Percentiles rank a stretch among this genome's conserved stretches.
These are phyloP conservation scores for Paramecium sexaurelia DNA, from an alignment of 73 alveolate species.

Conservation along the genomic window DNA sequence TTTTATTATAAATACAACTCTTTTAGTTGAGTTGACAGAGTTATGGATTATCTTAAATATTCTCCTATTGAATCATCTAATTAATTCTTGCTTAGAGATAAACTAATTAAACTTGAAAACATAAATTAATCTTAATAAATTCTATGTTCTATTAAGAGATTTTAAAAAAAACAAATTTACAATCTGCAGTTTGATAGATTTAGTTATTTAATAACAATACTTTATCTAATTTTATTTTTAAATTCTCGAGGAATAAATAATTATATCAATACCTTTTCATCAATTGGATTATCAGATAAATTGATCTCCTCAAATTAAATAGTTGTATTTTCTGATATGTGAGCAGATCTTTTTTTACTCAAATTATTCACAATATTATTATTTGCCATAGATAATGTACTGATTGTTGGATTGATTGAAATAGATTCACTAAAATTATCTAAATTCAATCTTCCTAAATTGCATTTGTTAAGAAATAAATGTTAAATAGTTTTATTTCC, in stretches of 20 bases:
- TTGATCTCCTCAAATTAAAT: not conserved
- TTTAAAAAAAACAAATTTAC: not conserved
- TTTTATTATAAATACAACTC: not conserved
- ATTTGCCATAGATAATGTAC: not conserved
- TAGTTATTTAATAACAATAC: not conserved
- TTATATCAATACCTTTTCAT: not conserved
- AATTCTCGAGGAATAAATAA: not conserved
- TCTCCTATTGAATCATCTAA: not conserved
- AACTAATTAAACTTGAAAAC: not conserved
- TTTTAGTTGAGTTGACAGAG: not conserved
- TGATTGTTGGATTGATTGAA: not conserved
- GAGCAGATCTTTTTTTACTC: not conserved
- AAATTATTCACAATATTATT: not conserved
- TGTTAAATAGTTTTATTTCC: not conserved
- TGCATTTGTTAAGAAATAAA: not conserved
- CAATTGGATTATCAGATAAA: not conserved
- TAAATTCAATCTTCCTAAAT: not conserved
- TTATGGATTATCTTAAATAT: not conserved
- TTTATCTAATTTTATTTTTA: not conserved
- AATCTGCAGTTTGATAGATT: slow-evolving; percentile 2
- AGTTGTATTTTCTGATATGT: not conserved
- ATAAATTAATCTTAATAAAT: not conserved
- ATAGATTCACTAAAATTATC: not conserved
- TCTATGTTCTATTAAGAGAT: not conserved
- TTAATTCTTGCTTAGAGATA: not conserved